Percentiles rank a stretch among this genome's conserved stretches.
Conservation (phyloP, 2,329 filamentous ascomycete species). For the Intubia oerlemansii region DNA sequence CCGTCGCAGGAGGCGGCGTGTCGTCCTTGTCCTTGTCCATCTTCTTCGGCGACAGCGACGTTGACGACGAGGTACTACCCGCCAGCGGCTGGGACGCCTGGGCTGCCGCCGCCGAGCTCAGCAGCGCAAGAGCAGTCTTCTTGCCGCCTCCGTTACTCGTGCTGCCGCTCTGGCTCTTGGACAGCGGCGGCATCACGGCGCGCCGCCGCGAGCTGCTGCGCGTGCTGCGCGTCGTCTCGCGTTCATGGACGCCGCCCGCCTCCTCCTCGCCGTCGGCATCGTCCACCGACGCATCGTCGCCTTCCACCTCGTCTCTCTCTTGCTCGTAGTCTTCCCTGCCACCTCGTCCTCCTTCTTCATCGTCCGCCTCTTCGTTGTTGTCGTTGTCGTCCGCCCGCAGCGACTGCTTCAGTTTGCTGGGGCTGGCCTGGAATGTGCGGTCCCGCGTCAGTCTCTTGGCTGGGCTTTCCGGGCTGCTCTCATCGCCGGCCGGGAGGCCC, state of each 20-base stretch:
- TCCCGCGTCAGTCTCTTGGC: conserved; percentile 5
- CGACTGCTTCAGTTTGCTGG: conserved; percentile 51
- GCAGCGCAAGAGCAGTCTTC: too few species aligned
- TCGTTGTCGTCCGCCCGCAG: conserved; percentile 15
- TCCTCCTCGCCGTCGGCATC: conserved; percentile 13
- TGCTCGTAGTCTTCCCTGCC: too few species aligned
- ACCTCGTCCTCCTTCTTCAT: too few species aligned
- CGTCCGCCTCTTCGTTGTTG: conserved; percentile 14
- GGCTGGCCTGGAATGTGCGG: conserved; percentile 22
- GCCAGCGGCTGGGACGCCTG: conserved; percentile 5
- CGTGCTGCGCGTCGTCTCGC: conserved; percentile 1
- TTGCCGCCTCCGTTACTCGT: too few species aligned
- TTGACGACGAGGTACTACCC: neutral
- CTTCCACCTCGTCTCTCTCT: conserved; percentile 18
- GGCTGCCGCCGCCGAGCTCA: too few species aligned
- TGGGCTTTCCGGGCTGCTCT: conserved; percentile 39
- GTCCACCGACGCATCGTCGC: conserved; percentile 12
- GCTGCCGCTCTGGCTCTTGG: too few species aligned
- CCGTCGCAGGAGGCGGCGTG: too few species aligned
- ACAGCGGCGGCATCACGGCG: too few species aligned
- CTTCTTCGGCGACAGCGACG: conserved; percentile 3
- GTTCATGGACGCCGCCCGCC: conserved; percentile 4
- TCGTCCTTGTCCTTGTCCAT: conserved; percentile 10
- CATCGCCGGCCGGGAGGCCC: conserved; percentile 9
- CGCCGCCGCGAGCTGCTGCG: conserved; percentile 13